Evolutionary conservation across 306 rosid species (phyloP).

Genomic region (Castanospermum australe): DNA sequence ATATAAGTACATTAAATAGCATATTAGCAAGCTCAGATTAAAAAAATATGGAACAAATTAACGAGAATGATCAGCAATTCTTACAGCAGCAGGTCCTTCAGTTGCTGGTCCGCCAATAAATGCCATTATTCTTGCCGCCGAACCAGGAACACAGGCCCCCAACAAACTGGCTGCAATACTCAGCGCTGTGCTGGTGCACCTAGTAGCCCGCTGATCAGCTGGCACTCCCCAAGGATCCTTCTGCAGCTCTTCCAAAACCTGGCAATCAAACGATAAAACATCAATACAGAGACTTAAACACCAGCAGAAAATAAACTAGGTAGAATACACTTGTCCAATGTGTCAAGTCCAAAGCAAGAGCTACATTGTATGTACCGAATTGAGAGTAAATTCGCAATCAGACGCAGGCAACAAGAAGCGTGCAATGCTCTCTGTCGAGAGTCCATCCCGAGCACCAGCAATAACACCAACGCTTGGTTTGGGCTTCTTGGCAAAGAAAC

Average conservation of each 20-base stretch:
- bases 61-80: constrained; percentile 31
- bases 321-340: background rate
- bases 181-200: constrained; percentile 91
- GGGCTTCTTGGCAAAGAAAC: constrained; percentile 72
- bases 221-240: constrained; percentile 93
- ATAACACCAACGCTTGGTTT: constrained; percentile 75
- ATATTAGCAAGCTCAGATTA: background rate
- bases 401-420: constrained; percentile 81
- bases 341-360: background rate
- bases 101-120: constrained; percentile 96
- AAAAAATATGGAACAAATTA: background rate
- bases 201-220: constrained; percentile 71
- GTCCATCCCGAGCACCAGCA: constrained; percentile 90
- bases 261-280: background rate
- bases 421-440: constrained; percentile 70
- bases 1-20: constrained; percentile 5
- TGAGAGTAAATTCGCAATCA: constrained; percentile 79
- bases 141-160: constrained; percentile 96
- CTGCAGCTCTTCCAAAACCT: constrained; percentile 95
- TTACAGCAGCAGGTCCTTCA: constrained; percentile 94
- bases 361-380: constrained; percentile 57
- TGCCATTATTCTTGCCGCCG: constrained; percentile 90
- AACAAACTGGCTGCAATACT: constrained; percentile 85
- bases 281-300: background rate
- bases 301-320: background rate